Conservation (phyloP, 2,329 filamentous ascomycete genomes). For the Moelleriella libera region DNA sequence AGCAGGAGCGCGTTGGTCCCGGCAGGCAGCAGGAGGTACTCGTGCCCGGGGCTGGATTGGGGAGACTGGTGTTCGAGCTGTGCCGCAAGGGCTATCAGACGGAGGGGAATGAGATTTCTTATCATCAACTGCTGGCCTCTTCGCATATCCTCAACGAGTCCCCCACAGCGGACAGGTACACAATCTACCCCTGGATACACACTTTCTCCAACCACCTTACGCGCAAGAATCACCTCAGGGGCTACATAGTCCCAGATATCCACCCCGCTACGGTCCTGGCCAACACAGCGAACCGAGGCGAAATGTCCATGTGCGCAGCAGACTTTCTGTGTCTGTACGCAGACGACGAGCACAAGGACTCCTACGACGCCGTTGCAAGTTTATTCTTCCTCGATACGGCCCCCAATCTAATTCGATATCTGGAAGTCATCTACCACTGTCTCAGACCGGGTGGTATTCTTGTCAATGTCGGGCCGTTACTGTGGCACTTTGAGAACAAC, state of each 20-base stretch:
- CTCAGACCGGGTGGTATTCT: slow-evolving; percentile 66
- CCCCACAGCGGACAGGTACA: slow-evolving; percentile 44
- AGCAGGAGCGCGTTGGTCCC: slow-evolving; percentile 19
- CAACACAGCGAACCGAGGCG: slow-evolving; percentile 26
- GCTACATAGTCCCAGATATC: slow-evolving; percentile 66
- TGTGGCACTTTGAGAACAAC: slow-evolving; percentile 90
- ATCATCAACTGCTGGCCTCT: slow-evolving; percentile 86
- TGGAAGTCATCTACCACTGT: slow-evolving; percentile 69
- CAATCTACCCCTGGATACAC: slow-evolving; percentile 73
- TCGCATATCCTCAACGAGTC: slow-evolving; percentile 62
- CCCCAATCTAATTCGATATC: slow-evolving; percentile 80
- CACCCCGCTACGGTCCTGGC: slow-evolving; percentile 49
- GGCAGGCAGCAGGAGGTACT: slow-evolving; percentile 48
- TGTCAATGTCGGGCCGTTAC: slow-evolving; percentile 77
- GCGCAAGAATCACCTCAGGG: slow-evolving; percentile 59
- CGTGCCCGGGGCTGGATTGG: slow-evolving; percentile 81
- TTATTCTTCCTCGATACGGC: slow-evolving; percentile 98
- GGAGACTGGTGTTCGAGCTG: slow-evolving; percentile 78
- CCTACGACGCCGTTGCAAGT: slow-evolving; percentile 71
- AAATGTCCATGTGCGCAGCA: slow-evolving; percentile 85
- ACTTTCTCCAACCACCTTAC: slow-evolving; percentile 75
- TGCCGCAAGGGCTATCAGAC: slow-evolving; percentile 56
- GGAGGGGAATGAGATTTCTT: slow-evolving; percentile 93
- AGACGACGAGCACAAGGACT: slow-evolving; percentile 40
- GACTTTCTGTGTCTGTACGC: slow-evolving; percentile 86